Evolutionary conservation across 345 rosid species (phyloP), one percentile per base, ranked within the genome.

Genomic region (Salix exigua): DNA sequence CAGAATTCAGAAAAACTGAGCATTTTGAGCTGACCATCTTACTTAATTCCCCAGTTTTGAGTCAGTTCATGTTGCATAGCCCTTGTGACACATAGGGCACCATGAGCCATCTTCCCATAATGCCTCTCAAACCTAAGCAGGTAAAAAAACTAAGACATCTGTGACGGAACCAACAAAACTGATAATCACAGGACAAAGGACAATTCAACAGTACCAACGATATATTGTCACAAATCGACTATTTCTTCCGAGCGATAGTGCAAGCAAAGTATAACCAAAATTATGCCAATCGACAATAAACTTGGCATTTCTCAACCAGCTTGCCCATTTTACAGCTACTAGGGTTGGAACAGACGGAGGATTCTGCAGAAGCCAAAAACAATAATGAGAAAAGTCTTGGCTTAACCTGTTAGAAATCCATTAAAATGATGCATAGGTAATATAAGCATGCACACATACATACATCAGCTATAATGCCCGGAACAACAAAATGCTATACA

Each of bases 61-160:
- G 89, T 89, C 83, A 96, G 83, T 75, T 96, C 99, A 84, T 93
- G 97, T 83, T 96, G 98, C 99, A 96, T 96, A 79, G 98, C 98
- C 74, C 75, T 86, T 25, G 98, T 96, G 72, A 93, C 99, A 77
- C 99, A 96, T 10, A 93, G 81, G 38, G 98, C 80, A 82, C 96
- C 97, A 21, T 91, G 75, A 51, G 97, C 99, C 96, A 92, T 91
- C 81, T 86, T 84, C 73, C 97, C 99, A 74, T 85, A 96, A 86
- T 40, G 85, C 81, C 87, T 91, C 88, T 96, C 99, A 70, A 93
- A 64, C 96, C 98, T 96, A 74, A 71, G 48, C 9, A 75, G 50
- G 40, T 35, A 70, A 11, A 42, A 66, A 71, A 80, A 83, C 38
- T 67, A 58, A 81, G 16, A 79, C n/a, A 23, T 19, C 40, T 50